Base-by-base conservation (phyloP, 2,329 filamentous ascomycete species). In the Xylariaceae sp. region DNA sequence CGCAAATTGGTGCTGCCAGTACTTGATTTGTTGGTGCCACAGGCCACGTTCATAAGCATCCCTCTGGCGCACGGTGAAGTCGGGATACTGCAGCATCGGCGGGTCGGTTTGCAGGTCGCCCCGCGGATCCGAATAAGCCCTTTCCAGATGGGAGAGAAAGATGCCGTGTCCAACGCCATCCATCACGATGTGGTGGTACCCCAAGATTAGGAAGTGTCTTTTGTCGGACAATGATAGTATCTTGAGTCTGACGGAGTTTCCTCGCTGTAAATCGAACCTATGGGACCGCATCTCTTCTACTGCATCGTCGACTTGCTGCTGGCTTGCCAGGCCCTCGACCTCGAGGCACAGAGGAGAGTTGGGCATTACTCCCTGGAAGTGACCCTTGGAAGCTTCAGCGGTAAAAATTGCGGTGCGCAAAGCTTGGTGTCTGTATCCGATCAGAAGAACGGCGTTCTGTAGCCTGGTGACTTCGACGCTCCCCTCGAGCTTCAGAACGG, bases 171-270 rank as follows among this genome's bases (percentile, higher is more conserved):
- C 69, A 26, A 65, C 43, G 1, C 66, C 70, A 44, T 77, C 73
- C 59, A 76, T 63, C 23, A 61, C 54, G 26, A 76, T 73, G 46
- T 75, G 71, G 41, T 74, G 71, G 31, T 59, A 62, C 1, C 56
- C 55, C 4, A 76, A 32, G 0, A 77, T 27, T 3, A 74, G 41
- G 46, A 56, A 65, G 41, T 70, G 64, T 1, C 44, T 37, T 0
- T 52, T 54, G 1, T 52, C 43, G 0, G 56, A 59, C 9, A 57
- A 50, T 0, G 62, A 52, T 3, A 72, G 50, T 2, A 71, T 50
- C 3, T 50, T 36, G 3, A 67, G 47, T 5, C 55, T 50, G 5
- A 68, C 36, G 2, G 50, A 36, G 4, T 66, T 50, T 8, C 66
- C 64, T 6, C 47, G 48, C 11, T 54, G 56, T 8, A 74, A 40